Evolutionary conservation across 768 basidiomycete species (phyloP).

Genomic region (Boletales sp.): DNA sequence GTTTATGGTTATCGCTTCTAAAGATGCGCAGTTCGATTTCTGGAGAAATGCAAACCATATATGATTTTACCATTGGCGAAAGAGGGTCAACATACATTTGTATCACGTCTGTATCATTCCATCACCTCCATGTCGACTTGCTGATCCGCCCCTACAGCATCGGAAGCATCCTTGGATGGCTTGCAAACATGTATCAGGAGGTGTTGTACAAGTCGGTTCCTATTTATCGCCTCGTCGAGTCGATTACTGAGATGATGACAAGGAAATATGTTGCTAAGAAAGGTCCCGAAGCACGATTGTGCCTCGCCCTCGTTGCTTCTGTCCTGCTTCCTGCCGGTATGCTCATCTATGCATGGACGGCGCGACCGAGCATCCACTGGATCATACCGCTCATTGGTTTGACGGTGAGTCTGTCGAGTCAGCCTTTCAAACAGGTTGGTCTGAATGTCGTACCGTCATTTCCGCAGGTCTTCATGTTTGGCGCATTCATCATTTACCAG

Average conservation of each 20-base stretch:
- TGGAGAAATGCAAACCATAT: slow-evolving; percentile 52
- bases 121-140: too few relatives aligned
- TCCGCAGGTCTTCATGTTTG: slow-evolving; percentile 46
- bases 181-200: slow-evolving; percentile 47
- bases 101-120: slow-evolving; percentile 42
- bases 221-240: background rate
- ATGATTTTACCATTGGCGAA: slow-evolving; percentile 57
- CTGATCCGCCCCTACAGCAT: slow-evolving; percentile 36
- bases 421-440: background rate
- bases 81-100: slow-evolving; percentile 58
- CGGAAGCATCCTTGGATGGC: slow-evolving; percentile 50
- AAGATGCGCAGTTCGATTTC: slow-evolving; percentile 45
- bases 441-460: slow-evolving; percentile 2
- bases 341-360: slow-evolving; percentile 73
- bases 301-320: slow-evolving; percentile 50
- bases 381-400: slow-evolving; percentile 37
- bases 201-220: slow-evolving; percentile 43
- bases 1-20: background rate
- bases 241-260: slow-evolving; percentile 7
- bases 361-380: slow-evolving; percentile 55
- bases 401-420: slow-evolving; percentile 14
- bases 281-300: slow-evolving; percentile 60
- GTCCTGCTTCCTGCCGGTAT: slow-evolving; percentile 55
- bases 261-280: slow-evolving; percentile 27
- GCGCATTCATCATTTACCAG: slow-evolving; percentile 53